Conservation (phyloP, 2,329 filamentous ascomycete genomes). For the Cladosporium austrohemisphaericum region DNA sequence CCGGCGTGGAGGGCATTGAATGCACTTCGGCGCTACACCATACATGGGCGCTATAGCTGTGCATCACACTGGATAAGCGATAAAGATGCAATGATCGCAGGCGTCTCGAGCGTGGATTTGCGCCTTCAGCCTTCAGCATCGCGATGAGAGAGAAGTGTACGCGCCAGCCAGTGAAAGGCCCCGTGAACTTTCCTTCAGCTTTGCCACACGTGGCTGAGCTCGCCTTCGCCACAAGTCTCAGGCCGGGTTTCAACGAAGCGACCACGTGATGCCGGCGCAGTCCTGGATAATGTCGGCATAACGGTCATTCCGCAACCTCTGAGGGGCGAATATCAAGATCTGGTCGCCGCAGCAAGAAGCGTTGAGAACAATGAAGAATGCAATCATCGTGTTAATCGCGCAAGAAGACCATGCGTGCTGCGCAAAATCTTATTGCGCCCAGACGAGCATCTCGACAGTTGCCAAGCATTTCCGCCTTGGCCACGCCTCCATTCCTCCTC, state of each 20-base stretch:
- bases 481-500: not conserved
- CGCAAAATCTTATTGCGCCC: slow-evolving; percentile 11
- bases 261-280: not conserved
- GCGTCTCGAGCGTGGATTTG: too few species aligned
- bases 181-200: not conserved
- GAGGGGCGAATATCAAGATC: not conserved
- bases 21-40: not conserved
- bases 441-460: not conserved
- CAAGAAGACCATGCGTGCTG: not conserved
- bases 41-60: not conserved
- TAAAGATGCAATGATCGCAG: not conserved
- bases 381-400: slow-evolving; percentile 7
- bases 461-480: slow-evolving; percentile 8
- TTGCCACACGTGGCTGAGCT: not conserved
- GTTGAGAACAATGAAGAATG: not conserved
- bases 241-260: too few species aligned
- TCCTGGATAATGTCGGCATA: too few species aligned
- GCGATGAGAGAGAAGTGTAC: too few species aligned
- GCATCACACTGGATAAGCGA: not conserved
- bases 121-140: too few species aligned
- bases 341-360: not conserved
- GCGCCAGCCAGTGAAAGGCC: too few species aligned
- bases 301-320: too few species aligned
- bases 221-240: not conserved
- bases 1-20: too few species aligned